Evolutionary conservation across 768 basidiomycete genomes (phyloP).

Genomic region (Tricholoma sp.): DNA sequence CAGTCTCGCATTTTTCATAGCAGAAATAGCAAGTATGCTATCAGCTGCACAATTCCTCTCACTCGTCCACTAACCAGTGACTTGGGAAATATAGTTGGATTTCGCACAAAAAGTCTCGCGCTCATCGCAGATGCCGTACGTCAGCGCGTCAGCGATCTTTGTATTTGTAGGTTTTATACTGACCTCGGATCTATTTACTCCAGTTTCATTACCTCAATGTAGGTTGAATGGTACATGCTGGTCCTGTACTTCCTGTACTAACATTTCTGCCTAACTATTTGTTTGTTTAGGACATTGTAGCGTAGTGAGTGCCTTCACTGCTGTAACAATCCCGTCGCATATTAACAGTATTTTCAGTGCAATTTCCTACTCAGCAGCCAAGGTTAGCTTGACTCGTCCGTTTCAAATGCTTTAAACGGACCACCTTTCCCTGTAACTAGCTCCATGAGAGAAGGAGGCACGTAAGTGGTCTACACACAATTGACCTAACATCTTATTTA

Average conservation of each 20-base stretch:
- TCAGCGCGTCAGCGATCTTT: constrained; percentile 4
- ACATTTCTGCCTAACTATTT: background rate
- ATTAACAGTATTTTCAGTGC: constrained; percentile 21
- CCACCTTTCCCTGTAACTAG: constrained; percentile 17
- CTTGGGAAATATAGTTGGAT: constrained; percentile 33
- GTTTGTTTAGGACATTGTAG: constrained; percentile 36
- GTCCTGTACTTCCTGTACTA: background rate
- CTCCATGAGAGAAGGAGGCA: constrained; percentile 40
- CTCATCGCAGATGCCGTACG: constrained; percentile 53
- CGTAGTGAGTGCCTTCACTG: constrained; percentile 30
- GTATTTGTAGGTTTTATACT: background rate
- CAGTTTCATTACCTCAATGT: constrained; percentile 57
- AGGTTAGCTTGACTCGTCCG: constrained; percentile 24
- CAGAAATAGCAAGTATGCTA: constrained; percentile 41
- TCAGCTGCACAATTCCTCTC: background rate
- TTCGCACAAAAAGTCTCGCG: constrained; percentile 50
- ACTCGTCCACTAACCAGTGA: background rate
- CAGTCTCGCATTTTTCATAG: constrained; percentile 43
- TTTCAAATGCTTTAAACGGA: background rate
- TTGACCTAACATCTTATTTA: background rate
- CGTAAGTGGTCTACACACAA: constrained; percentile 21
- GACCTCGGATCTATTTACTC: constrained; percentile 3
- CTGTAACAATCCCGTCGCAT: background rate
- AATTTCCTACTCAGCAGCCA: constrained; percentile 41
- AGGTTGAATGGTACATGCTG: constrained; percentile 10